Base-by-base conservation (phyloP, 2,329 filamentous ascomycete genomes). In the Penicillium sp. region DNA sequence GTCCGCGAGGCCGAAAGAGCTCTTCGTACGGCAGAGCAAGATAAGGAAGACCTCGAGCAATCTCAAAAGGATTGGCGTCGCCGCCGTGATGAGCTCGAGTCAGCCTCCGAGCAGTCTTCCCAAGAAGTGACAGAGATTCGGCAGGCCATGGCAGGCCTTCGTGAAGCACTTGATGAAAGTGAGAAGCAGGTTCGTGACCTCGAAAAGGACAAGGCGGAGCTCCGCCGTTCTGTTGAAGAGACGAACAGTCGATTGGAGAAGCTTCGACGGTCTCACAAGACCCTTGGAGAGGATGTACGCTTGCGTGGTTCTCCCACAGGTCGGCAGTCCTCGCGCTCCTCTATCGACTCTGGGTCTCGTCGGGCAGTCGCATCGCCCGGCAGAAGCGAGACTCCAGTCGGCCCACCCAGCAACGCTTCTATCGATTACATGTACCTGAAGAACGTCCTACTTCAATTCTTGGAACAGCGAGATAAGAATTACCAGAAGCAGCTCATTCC, bases 181-280 rank as follows among this genome's bases (percentile, higher is more conserved):
- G 94, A 99, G 74, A 86, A 83, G 68, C 90, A 96, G 72, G 85
- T 89, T 0, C 83, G 86, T 29, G 89, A 94, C n/a, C 80, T 89
- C 5, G 92, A 97, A 72, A 90, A 86, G 74, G 90, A 96, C 67
- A 89, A 88, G 60, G 77, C 79, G 0, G 92, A 96, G 56, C 76
- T 96, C 47, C 83, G 89, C 43, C 84, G 85, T 40, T 80, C 88
- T 31, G 81, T 95, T 2, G 91, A 96, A 63, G 92, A 97, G 61
- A 84, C 86, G 27, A 87, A 88, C 59, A 79, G 81, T 51, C 84
- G 89, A 11, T 84, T 93, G 57, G 92, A 97, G 68, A 93, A 90
- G 76, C 73, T 92, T 4, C 84, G 88, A 59, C 91, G 88, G 72
- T 80, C 83, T 2, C 83, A 82, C 70, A 85, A 84, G 73, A 72